Percentiles rank a stretch among this genome's conserved stretches.
These are phyloP conservation scores for Penicillium nucicola DNA, from an alignment of 495 filamentous ascomycete genomes.

Conservation along the genomic window DNA sequence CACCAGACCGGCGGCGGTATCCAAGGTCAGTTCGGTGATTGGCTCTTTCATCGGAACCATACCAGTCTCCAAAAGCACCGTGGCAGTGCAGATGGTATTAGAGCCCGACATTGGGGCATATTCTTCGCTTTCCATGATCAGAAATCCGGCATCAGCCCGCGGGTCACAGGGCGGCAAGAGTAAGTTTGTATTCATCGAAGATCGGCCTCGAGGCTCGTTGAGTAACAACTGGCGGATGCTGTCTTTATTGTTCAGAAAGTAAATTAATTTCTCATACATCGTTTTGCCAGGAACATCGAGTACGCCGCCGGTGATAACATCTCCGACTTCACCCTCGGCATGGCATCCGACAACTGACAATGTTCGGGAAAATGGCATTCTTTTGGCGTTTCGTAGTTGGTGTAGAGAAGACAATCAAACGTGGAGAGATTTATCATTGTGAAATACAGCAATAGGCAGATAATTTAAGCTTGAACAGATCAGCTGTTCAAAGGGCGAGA, in stretches of 20 bases:
- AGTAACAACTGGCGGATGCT: conserved; percentile 30
- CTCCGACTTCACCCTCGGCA: conserved; percentile 31
- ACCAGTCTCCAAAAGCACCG: conserved; percentile 33
- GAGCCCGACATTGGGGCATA: conserved; percentile 37
- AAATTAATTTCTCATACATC: conserved; percentile 31
- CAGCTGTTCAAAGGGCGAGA: too few species aligned
- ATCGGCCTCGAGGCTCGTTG: conserved; percentile 35
- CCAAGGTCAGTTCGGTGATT: conserved; percentile 21
- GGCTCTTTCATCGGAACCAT: conserved; percentile 39
- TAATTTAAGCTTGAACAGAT: not conserved
- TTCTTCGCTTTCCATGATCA: conserved; percentile 41
- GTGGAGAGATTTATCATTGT: not conserved
- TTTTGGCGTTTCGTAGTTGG: not conserved
- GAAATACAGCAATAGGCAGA: not conserved
- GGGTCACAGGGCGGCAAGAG: conserved; percentile 35
- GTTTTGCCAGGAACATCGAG: conserved; percentile 31
- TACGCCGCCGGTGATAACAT: conserved; percentile 34
- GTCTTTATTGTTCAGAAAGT: conserved; percentile 27
- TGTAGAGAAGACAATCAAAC: too few species aligned
- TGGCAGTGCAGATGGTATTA: conserved; percentile 34
- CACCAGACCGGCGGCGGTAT: conserved; percentile 33
- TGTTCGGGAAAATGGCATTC: conserved; percentile 25
- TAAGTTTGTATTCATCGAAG: conserved; percentile 31
- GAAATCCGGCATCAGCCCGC: conserved; percentile 32
- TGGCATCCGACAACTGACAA: conserved; percentile 29